phyloP scores from a whole-genome alignment of 2,329 filamentous ascomycete species.

The Fusarium circinatum region DNA sequence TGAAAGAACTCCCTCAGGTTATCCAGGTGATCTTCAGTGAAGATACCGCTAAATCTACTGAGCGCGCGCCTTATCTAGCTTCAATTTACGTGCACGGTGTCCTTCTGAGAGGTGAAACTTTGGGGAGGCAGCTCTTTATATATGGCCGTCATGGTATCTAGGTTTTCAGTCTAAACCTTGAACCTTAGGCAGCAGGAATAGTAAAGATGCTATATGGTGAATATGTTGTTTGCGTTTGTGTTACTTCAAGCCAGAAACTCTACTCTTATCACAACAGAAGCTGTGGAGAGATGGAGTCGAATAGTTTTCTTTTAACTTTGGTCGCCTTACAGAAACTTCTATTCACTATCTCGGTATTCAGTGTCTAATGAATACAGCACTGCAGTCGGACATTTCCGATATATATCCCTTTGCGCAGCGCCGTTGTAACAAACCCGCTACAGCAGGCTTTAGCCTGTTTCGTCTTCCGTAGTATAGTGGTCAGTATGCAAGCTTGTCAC shows the following conservation, averaged over 20 bases:
- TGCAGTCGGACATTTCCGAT: no score
- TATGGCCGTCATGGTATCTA: neutral
- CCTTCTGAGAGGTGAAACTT: neutral
- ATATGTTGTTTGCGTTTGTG: neutral
- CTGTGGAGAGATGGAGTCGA: neutral
- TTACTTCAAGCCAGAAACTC: neutral
- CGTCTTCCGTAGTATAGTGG: conserved; percentile 38
- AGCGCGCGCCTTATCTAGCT: neutral
- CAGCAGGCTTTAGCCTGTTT: neutral
- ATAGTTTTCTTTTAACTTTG: neutral
- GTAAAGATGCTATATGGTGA: neutral
- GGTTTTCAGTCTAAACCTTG: neutral
- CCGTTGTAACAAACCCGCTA: neutral
- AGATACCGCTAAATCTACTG: neutral
- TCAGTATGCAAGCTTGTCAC: conserved; percentile 37
- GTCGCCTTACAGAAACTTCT: neutral
- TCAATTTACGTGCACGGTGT: neutral
- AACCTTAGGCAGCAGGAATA: neutral
- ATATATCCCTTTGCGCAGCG: neutral
- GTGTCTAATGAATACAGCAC: no score
- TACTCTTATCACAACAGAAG: neutral
- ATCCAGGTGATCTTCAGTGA: neutral
- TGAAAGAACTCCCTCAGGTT: neutral
- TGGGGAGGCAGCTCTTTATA: neutral
- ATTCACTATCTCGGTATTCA: neutral